A percentile compares a stretch with the other conserved stretches of the same genome.
phyloP scores from a whole-genome alignment of 768 basidiomycete genomes.

The Cyathus striatus region DNA sequence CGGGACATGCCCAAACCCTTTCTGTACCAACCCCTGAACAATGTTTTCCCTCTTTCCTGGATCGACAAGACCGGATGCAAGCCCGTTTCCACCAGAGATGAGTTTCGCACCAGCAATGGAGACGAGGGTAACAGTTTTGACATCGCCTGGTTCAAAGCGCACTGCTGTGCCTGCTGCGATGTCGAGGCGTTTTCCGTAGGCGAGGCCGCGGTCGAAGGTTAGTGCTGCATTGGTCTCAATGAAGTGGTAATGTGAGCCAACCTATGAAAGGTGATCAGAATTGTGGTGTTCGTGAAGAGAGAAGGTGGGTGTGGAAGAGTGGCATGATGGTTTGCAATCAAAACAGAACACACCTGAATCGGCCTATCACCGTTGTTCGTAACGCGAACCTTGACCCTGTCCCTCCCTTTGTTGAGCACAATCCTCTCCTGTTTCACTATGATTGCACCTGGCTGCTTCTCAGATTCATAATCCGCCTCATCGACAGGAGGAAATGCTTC shows the following conservation, averaged over 20 bases:
- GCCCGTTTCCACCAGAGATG: constrained; percentile 75
- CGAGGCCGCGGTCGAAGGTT: constrained; percentile 74
- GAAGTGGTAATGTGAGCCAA: constrained; percentile 95
- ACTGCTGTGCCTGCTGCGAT: constrained; percentile 94
- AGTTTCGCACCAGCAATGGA: constrained; percentile 66
- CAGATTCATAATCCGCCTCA: constrained; percentile 41
- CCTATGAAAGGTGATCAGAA: constrained; percentile 29
- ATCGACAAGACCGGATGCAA: constrained; percentile 57
- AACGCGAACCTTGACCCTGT: constrained; percentile 67
- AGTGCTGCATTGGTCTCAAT: constrained; percentile 82
- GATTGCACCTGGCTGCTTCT: constrained; percentile 70
- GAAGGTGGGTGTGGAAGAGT: too few species aligned
- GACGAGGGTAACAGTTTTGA: constrained; percentile 79
- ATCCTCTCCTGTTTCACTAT: constrained; percentile 57
- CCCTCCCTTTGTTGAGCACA: constrained; percentile 68
- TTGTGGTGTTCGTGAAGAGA: constrained; percentile 3
- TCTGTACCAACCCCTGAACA: constrained; percentile 41
- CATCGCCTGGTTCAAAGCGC: constrained; percentile 92
- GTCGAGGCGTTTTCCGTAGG: constrained; percentile 85
- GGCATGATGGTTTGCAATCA: background rate
- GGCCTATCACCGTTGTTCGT: constrained; percentile 92
- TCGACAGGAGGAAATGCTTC: constrained; percentile 59
- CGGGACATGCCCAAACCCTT: constrained; percentile 65
- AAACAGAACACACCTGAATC: constrained; percentile 57
- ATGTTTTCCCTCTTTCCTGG: constrained; percentile 38